A percentile compares a stretch with the other conserved stretches of the same genome.
Conservation (phyloP, 305 asterid species). For the Ilex paraguariensis region DNA sequence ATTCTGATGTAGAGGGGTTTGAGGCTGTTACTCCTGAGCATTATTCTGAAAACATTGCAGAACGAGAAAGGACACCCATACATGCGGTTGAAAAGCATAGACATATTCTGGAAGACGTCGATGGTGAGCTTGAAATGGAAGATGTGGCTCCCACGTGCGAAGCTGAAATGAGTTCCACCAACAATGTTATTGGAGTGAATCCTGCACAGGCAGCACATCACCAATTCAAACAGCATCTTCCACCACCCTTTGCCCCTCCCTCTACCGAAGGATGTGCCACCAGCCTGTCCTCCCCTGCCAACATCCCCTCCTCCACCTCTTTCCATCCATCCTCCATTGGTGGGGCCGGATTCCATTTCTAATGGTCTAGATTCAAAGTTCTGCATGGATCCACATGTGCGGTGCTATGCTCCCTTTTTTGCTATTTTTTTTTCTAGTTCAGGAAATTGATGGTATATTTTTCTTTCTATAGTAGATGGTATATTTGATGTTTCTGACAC, state of each 20-base stretch:
- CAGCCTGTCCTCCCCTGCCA: conserved; percentile 44
- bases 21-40: conserved; percentile 95
- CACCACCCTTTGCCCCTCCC: conserved; percentile 39
- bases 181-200: conserved; percentile 27
- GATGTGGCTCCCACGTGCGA: conserved; percentile 78
- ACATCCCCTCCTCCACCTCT: conserved; percentile 44
- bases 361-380: conserved; percentile 34
- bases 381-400: conserved; percentile 51
- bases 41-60: conserved; percentile 39
- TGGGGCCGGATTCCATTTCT: conserved; percentile 27
- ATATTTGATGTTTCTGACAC: not conserved
- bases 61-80: conserved; percentile 23
- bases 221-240: conserved; percentile 28
- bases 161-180: conserved; percentile 36
- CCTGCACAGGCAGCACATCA: conserved; percentile 27
- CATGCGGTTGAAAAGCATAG: conserved; percentile 55
- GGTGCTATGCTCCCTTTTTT: not conserved
- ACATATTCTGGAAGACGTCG: conserved; percentile 85
- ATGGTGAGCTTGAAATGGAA: conserved; percentile 96
- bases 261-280: conserved; percentile 39
- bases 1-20: conserved; percentile 87
- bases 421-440: not conserved
- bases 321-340: conserved; percentile 32
- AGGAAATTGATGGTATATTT: not conserved
- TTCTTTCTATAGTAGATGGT: not conserved